Percentiles rank a stretch among this genome's conserved stretches.
Evolutionary conservation across 1,284 basidiomycete genomes (phyloP).

Genomic region (Marasmius tenuissimus): DNA sequence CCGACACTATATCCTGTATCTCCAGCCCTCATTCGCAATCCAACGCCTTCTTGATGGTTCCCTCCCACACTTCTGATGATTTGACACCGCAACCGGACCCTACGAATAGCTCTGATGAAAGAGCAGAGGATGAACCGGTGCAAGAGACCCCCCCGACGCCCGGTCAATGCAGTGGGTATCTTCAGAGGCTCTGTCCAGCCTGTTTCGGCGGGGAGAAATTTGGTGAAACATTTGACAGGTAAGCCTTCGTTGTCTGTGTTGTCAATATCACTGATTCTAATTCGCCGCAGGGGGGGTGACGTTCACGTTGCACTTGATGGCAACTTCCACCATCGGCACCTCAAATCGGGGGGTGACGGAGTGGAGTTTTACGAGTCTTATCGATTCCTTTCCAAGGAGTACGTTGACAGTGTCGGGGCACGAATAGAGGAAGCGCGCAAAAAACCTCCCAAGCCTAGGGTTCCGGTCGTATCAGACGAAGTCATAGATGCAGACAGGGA

Average conservation of each 20-base stretch:
- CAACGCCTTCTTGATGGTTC: no score
- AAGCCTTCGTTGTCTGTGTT: not conserved
- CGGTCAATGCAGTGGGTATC: not conserved
- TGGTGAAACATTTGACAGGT: not conserved
- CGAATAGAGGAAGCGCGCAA: conserved; percentile 2
- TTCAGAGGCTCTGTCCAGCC: not conserved
- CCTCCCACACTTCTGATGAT: not conserved
- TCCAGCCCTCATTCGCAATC: no score
- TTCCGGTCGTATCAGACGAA: conserved; percentile 5
- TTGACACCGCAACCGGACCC: not conserved
- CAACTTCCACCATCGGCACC: conserved; percentile 13
- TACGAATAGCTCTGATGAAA: not conserved
- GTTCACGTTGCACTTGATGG: conserved; percentile 1
- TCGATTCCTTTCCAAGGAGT: not conserved
- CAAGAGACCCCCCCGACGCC: not conserved
- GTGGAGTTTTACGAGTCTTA: conserved; percentile 3
- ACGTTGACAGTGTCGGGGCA: conserved; percentile 6
- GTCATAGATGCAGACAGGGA: not conserved
- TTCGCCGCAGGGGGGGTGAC: not conserved
- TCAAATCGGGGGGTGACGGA: conserved; percentile 2
- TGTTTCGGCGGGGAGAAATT: conserved; percentile 1
- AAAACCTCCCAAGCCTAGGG: not conserved
- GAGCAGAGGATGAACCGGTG: not conserved
- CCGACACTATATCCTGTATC: no score
- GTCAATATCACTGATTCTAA: not conserved